Conservation (phyloP, 495 filamentous ascomycete species). For the Aspergillus taichungensis region DNA sequence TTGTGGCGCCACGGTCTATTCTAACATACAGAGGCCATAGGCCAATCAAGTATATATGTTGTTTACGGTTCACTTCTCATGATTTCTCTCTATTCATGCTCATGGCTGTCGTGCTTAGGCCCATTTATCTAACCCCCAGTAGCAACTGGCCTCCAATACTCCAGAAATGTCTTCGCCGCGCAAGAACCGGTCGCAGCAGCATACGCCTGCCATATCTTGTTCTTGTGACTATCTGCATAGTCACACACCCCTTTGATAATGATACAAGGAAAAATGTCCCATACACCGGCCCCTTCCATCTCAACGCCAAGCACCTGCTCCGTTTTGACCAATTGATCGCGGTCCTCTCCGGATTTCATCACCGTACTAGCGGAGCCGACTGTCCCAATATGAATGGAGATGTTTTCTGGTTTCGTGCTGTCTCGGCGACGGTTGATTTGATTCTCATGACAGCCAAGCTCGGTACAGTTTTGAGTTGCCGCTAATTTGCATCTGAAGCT, state of each 20-base stretch:
- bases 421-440: background rate
- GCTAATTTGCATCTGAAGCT: background rate
- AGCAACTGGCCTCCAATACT: too few relatives aligned
- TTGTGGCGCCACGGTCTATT: too few relatives aligned
- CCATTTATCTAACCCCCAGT: too few relatives aligned
- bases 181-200: conserved; percentile 24
- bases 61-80: too few relatives aligned
- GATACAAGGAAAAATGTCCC: conserved; percentile 26
- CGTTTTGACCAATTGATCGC: conserved; percentile 7
- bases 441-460: background rate
- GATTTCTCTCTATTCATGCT: too few relatives aligned
- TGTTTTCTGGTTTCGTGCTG: background rate
- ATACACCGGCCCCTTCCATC: conserved; percentile 36
- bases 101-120: too few relatives aligned
- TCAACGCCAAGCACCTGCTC: conserved; percentile 29
- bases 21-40: too few relatives aligned
- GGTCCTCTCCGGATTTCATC: conserved; percentile 21
- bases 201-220: conserved; percentile 30
- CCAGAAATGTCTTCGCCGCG: conserved; percentile 13
- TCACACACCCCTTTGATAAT: conserved; percentile 34
- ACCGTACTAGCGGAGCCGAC: conserved; percentile 18
- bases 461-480: background rate
- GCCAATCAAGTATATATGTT: too few relatives aligned
- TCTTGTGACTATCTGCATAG: conserved; percentile 36
- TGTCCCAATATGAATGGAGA: conserved; percentile 3